Evolutionary conservation across 371 early-diverging fungal genomes (phyloP).

Genomic region (Lichtheimia corymbifera): DNA sequence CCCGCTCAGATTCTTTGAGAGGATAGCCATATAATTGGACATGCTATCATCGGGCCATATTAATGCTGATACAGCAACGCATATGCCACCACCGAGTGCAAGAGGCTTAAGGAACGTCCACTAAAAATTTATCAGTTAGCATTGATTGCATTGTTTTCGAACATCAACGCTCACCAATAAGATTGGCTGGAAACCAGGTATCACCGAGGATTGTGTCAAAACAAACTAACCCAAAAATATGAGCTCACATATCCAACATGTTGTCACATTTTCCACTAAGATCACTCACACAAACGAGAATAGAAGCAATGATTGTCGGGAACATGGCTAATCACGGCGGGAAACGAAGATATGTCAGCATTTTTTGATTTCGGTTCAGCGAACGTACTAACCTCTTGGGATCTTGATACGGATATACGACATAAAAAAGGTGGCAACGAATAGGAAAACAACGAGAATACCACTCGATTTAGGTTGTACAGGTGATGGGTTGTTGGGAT

Average conservation of each 20-base stretch:
- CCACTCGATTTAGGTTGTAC: slow-evolving; percentile 36
- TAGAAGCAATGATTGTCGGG: slow-evolving; percentile 37
- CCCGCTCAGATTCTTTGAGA: slow-evolving; percentile 21
- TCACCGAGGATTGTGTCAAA: slow-evolving; percentile 28
- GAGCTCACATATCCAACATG: neutral
- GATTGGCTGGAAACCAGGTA: slow-evolving; percentile 5
- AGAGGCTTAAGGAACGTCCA: slow-evolving; percentile 42
- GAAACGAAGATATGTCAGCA: no score
- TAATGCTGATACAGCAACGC: slow-evolving; percentile 32
- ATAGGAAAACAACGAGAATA: slow-evolving; percentile 37
- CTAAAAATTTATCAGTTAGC: slow-evolving; percentile 11
- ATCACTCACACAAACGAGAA: slow-evolving; percentile 31
- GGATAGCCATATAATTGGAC: slow-evolving; percentile 29
- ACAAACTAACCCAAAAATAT: slow-evolving; percentile 23
- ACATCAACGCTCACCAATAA: slow-evolving; percentile 1
- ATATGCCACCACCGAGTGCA: slow-evolving; percentile 32
- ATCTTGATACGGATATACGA: slow-evolving; percentile 36
- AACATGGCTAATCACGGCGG: slow-evolving; percentile 33
- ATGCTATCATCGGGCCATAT: slow-evolving; percentile 51
- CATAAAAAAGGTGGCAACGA: slow-evolving; percentile 36
- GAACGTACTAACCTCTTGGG: slow-evolving; percentile 27
- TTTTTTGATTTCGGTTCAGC: neutral
- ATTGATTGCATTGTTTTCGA: neutral
- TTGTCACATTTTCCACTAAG: neutral
- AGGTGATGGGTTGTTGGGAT: slow-evolving; percentile 23